Conservation (phyloP, 23 red algal species). For the Gracilaria domingensis region DNA sequence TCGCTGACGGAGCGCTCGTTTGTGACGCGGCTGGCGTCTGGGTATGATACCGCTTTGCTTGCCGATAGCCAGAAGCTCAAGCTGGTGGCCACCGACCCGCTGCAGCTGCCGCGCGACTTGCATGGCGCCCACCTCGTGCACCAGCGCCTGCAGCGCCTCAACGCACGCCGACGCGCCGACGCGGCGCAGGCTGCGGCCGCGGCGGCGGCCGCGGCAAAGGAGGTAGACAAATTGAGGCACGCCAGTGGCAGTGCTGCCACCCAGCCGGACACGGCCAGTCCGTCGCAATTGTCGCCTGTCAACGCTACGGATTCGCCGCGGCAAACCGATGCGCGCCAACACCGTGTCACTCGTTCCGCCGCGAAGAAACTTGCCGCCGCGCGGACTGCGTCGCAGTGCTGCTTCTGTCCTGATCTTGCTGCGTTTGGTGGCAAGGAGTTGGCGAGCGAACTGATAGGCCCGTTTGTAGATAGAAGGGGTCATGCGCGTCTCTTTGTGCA, state of each 20-base stretch:
- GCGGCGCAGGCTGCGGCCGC: too few species aligned
- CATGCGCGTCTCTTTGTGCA: constrained; percentile 78
- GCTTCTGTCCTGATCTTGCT: constrained; percentile 66
- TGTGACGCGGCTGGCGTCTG: constrained; percentile 33
- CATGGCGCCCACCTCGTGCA: constrained; percentile 15
- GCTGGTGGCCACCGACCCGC: constrained; percentile 1
- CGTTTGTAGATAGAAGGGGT: constrained; percentile 72
- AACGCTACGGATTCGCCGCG: too few species aligned
- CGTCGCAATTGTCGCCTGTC: not conserved
- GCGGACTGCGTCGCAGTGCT: constrained; percentile 52
- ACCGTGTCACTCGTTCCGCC: constrained; percentile 43
- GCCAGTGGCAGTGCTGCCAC: not conserved
- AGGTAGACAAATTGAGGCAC: not conserved
- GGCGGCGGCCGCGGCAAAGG: too few species aligned
- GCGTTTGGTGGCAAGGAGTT: constrained; percentile 53
- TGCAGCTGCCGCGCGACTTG: constrained; percentile 9
- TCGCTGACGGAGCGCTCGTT: constrained; percentile 19
- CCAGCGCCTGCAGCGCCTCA: constrained; percentile 5
- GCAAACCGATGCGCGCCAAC: not conserved
- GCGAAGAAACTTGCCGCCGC: constrained; percentile 1
- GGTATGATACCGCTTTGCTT: not conserved
- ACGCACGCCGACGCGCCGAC: not conserved
- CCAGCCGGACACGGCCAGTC: not conserved
- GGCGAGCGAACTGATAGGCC: constrained; percentile 84
- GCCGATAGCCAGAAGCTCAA: not conserved